Evolutionary conservation across 2,329 filamentous ascomycete species (phyloP), one percentile per base, ranked within the genome.

Genomic region (Beauveria rudraprayagi): DNA sequence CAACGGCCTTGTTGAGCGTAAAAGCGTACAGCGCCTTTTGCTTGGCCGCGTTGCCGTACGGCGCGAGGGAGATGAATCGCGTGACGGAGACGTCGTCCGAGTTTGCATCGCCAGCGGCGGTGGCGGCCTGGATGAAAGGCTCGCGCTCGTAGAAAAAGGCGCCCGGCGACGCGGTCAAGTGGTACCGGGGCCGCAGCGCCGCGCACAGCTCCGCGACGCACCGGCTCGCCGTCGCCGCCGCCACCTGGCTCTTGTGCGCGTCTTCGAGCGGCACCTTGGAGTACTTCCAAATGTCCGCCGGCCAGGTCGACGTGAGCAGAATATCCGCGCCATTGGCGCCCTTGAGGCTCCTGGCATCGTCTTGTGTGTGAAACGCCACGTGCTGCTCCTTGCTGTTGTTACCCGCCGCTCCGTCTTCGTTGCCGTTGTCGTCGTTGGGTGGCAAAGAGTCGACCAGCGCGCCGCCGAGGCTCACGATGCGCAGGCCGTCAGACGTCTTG

Each of bases 401-500:
- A 17, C 26, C 17, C 7, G 41, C 9, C n/a, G 16, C 41, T 43
- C 17, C 41, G 41, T 43, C 41, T 19, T 17, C 17, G 41, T 43
- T n/a, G 34, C 11, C 34, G 11, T 14, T 11, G 34, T 37, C 34
- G 30, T 34, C 30, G 11, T 34, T 14, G 34, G 34, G 34, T 16
- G 34, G 34, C 14, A 37, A 6, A 16, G 26, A 17, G 5, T 28
- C 7, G 11, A n/a, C 85, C 1, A 91, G 76, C 40, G 80, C 78
- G 0, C 94, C 94, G 28, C 93, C 93, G 0, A 99, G 80, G 0
- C 90, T 81, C n/a, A 93, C 90, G 64, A 99, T 92, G 56, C 89
- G 86, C 51, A 97, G 80, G 1, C 92, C 93, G 66, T 97, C 92
- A 0, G 90, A 88, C 0, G 93, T 97, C 72, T 94, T 97, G 57